Conservation (phyloP, 768 basidiomycete species). For the Nevesoporus exiguus region DNA sequence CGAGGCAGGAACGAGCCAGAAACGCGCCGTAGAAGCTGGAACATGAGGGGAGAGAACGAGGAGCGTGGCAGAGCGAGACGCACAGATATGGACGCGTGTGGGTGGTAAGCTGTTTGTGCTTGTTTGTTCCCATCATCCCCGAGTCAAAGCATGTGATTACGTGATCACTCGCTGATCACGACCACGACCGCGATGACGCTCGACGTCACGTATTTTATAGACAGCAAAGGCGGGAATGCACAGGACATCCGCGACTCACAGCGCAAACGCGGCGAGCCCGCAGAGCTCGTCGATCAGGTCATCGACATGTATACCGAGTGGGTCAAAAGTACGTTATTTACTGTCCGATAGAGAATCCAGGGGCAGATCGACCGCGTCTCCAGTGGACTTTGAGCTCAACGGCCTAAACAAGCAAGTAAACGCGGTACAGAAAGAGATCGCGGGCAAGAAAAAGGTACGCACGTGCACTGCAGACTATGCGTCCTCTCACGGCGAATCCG, state of each 20-base stretch:
- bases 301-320: conserved; percentile 89
- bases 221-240: conserved; percentile 89
- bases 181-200: conserved; percentile 58
- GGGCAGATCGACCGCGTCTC: background rate
- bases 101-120: conserved; percentile 16
- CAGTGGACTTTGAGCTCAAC: conserved; percentile 88
- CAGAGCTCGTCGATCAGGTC: conserved; percentile 92
- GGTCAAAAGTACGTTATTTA: conserved; percentile 81
- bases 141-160: conserved; percentile 9
- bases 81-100: conserved; percentile 8
- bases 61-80: conserved; percentile 1
- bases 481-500: background rate
- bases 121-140: conserved; percentile 20
- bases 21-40: conserved; percentile 66
- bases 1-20: conserved; percentile 67
- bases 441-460: conserved; percentile 83
- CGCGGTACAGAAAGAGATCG: conserved; percentile 91
- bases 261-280: conserved; percentile 81
- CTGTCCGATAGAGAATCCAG: background rate
- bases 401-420: conserved; percentile 80
- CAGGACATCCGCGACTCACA: conserved; percentile 90
- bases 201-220: conserved; percentile 77
- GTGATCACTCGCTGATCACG: conserved; percentile 3
- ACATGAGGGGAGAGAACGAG: conserved; percentile 38
- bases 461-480: background rate